Conservation (phyloP, 192 early-diverging fungal genomes). For the Hyaloraphidium curvatum region DNA sequence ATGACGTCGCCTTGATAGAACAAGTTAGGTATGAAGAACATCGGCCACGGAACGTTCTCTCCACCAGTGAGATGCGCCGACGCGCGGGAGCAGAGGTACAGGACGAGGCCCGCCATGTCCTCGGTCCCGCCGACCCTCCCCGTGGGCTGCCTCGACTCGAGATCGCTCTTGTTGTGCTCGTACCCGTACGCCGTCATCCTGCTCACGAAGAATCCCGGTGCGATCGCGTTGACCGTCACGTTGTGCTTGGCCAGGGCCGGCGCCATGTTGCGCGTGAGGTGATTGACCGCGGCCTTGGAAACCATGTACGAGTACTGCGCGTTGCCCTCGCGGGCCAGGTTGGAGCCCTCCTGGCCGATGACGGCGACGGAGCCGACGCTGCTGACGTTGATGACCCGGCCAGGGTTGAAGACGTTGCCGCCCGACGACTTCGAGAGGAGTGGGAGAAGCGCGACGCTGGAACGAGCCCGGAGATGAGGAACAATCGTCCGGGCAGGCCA, state of each 20-base stretch:
- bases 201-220: constrained; percentile 50
- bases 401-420: constrained; percentile 29
- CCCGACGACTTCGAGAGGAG: constrained; percentile 31
- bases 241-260: constrained; percentile 20
- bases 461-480: background rate
- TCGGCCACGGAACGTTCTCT: no score
- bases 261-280: constrained; percentile 46
- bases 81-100: constrained; percentile 56
- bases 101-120: constrained; percentile 37
- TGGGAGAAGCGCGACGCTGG: constrained; percentile 25
- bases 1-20: constrained; percentile 67
- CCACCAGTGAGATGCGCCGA: constrained; percentile 68
- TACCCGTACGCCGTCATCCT: constrained; percentile 50
- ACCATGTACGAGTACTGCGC: constrained; percentile 25
- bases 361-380: constrained; percentile 37
- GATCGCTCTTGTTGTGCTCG: constrained; percentile 7
- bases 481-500: background rate
- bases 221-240: constrained; percentile 29
- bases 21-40: no score
- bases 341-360: constrained; percentile 4
- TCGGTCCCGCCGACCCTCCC: constrained; percentile 3
- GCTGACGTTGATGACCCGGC: constrained; percentile 81
- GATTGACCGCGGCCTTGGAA: constrained; percentile 62
- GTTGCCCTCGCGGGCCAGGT: constrained; percentile 14
- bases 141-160: background rate